Base-by-base conservation (phyloP, 2,329 filamentous ascomycete genomes). In the Rachicladosporium sp. region DNA sequence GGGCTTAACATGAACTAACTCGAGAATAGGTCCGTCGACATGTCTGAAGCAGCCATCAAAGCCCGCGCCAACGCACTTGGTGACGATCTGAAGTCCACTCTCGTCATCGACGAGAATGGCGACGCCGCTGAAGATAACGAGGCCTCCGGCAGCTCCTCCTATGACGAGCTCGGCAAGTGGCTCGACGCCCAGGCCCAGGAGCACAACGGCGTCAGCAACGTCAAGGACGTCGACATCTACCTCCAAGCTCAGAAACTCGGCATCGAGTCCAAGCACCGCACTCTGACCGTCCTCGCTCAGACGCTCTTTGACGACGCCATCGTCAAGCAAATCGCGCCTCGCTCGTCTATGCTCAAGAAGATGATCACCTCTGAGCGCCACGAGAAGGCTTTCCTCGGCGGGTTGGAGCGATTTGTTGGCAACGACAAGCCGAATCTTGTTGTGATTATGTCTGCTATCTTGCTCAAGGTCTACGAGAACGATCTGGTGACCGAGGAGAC, bases 181-280 rank as follows among this genome's bases (percentile, higher is more conserved):
- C 84, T 98, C 55, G 74, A 84, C 56, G 72, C 88, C 58, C 78
- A 80, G 42, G 71, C 77, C 43, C 73, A 76, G 48, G 79, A 82
- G 47, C 66, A 71, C 65, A 83, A 81, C 46, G 71, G 78, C 52
- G 71, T 94, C 53, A 72, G 78, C 65, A 79, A 87, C 43, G 74
- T 98, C 49, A 80, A 86, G 57, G 88, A 93, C 56, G 74, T 96
- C 50, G 81, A 88, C 31, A 85, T 98, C 60, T 96, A 93, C 65
- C 69, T 93, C 66, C 96, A 98, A 74, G 89, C 89, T 48, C 91
- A 93, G 69, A 91, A 96, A 54, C 72, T 96, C 41, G 88, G 88
- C 53, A 91, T 98, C 49, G 89, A 95, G 67, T 65, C 66, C 66
- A 98, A 96, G 77, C 84, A 95, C 71, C 87, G 83, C 66, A 94